These are phyloP conservation scores for Blastomyces gilchristii DNA, from an alignment of 2,329 filamentous ascomycete genomes.

Conservation along the genomic window DNA sequence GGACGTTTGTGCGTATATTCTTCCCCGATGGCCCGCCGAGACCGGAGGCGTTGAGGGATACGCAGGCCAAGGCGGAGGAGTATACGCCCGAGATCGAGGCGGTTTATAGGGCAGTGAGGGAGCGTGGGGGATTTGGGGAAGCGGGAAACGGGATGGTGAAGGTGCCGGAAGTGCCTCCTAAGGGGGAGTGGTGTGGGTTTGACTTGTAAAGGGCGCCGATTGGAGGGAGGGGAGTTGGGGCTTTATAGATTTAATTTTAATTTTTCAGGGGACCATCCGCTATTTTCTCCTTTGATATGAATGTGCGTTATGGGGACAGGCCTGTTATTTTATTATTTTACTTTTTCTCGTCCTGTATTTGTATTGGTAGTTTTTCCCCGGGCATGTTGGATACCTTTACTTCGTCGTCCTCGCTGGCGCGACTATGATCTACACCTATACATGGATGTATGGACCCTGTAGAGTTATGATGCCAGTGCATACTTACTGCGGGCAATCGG, in stretches of 20 bases:
- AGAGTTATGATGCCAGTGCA: neutral
- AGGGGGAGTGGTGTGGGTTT: conserved; percentile 63
- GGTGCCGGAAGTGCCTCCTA: conserved; percentile 69
- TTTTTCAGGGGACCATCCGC: neutral
- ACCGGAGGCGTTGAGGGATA: conserved; percentile 34
- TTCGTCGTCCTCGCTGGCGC: neutral
- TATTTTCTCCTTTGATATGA: neutral
- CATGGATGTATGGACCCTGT: neutral
- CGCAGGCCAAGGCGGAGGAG: conserved; percentile 44
- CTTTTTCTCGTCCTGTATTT: neutral
- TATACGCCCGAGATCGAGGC: conserved; percentile 46
- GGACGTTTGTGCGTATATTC: conserved; percentile 56
- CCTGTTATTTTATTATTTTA: neutral
- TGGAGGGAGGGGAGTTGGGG: neutral
- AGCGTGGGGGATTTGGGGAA: conserved; percentile 57
- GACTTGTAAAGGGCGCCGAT: conserved; percentile 47
- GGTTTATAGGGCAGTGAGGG: conserved; percentile 55
- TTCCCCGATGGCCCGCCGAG: conserved; percentile 60
- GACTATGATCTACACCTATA: neutral
- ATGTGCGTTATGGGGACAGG: too few relatives aligned
- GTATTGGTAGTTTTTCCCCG: neutral
- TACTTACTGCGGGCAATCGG: neutral
- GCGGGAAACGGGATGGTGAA: conserved; percentile 46
- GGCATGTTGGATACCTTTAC: neutral
- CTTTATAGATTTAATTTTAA: neutral